Evolutionary conservation across 352 stramenopile genomes (phyloP), one percentile per base, ranked within the genome.

Genomic region (Globisporangium abappressorium): DNA sequence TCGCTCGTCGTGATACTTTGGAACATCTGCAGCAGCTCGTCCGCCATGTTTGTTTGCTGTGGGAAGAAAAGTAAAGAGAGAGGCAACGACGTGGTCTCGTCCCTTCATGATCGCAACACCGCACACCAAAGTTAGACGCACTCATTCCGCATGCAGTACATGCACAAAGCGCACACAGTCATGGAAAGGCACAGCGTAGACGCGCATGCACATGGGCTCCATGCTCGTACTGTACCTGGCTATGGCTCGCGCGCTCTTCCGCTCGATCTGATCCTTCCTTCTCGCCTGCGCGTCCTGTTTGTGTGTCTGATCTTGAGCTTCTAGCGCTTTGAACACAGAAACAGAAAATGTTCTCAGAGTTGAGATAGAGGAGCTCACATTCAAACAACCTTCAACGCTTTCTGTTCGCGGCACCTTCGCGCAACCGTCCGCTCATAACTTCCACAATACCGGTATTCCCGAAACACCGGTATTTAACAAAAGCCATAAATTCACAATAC

Each of bases 21-120:
- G 71, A 95, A 94, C 80, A 93, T 91, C 65, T 90, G 87, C 72
- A 95, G 74, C 36, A 95, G 66, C 58, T 95, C 85, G 70, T 95
- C 87, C 60, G 82, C 82, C 84, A 92, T 92, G 24, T 34, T 65
- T 71, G 57, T 22, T 56, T 34, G 36, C 51, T 62, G 28, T 49
- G 26, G 20, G 36, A 26, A 26, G 15, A 34, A 28, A n/a, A 49
- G 3, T 24, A 51, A 22, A 22, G 7, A 43, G 20, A 22, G 3
- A 2, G 26, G 2, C 26, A 57, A 3, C 53, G 53, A 38, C 26
- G 54, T 43, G 15, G 54, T 59, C 56, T 61, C 20, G 9, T 30
- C 20, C 56, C 33, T 61, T 61, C 56, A 61, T 30, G 33, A 61
- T 30, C 28, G 36, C 18, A 34, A 6, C 28, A 46, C 26, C 51